Evolutionary conservation across 805 yeast species (phyloP).

Genomic region (Nakazawaea wyomingensis): DNA sequence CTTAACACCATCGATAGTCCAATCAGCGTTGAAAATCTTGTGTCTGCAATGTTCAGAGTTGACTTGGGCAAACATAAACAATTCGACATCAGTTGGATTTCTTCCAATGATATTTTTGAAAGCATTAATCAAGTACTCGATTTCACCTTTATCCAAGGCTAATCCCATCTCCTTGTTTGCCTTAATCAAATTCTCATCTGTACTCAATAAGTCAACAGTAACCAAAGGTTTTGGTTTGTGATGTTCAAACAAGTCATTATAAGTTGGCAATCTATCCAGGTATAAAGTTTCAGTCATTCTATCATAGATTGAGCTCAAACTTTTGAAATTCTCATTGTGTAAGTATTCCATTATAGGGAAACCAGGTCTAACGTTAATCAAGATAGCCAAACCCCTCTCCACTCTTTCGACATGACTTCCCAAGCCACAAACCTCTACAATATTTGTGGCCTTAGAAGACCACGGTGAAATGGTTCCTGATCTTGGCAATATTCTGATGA

Average conservation of each 20-base stretch:
- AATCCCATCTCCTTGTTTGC: constrained; percentile 86
- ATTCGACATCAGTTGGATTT: constrained; percentile 96
- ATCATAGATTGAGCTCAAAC: constrained; percentile 74
- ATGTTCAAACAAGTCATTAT: constrained; percentile 68
- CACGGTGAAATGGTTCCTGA: constrained; percentile 97
- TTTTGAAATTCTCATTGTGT: constrained; percentile 40
- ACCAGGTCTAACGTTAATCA: constrained; percentile 67
- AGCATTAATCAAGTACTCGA: constrained; percentile 78
- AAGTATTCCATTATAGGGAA: constrained; percentile 58
- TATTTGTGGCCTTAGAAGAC: constrained; percentile 98
- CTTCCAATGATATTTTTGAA: constrained; percentile 72
- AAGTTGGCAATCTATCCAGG: constrained; percentile 55
- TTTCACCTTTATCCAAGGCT: constrained; percentile 93
- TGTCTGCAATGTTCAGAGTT: constrained; percentile 99
- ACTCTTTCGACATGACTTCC: constrained; percentile 67
- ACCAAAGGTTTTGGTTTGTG: constrained; percentile 82
- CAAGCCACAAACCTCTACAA: constrained; percentile 83
- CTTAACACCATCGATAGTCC: constrained; percentile 85
- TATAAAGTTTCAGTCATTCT: constrained; percentile 87
- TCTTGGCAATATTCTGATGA: constrained; percentile 82
- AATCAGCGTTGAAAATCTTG: constrained; percentile 96
- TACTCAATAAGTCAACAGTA: constrained; percentile 56
- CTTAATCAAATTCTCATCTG: constrained; percentile 52
- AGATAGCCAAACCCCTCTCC: constrained; percentile 83
- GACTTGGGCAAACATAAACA: constrained; percentile 99